These are phyloP conservation scores for Coemansia reversa DNA, from an alignment of 192 early-diverging fungal genomes.

Conservation along the genomic window DNA sequence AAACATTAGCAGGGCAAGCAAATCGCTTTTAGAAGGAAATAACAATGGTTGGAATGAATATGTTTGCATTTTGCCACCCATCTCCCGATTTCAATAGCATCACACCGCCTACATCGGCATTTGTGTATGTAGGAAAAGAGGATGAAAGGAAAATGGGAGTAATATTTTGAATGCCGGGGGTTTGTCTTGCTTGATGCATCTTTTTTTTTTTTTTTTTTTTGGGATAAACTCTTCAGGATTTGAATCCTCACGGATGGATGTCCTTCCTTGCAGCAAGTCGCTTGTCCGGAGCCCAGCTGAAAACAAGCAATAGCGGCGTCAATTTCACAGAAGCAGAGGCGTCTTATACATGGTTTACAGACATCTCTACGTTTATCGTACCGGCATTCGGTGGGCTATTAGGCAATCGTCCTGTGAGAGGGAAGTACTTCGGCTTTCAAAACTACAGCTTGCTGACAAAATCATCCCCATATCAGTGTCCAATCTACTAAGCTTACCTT, in stretches of 20 bases:
- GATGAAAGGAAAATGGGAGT: not conserved
- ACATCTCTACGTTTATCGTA: not conserved
- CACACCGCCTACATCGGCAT: not conserved
- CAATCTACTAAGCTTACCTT: not conserved
- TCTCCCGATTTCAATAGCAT: no score
- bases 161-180: not conserved
- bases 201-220: not conserved
- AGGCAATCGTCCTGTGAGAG: not conserved
- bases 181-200: not conserved
- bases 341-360: not conserved
- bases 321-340: not conserved
- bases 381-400: not conserved
- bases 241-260: not conserved
- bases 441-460: not conserved
- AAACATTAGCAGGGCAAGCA: not conserved
- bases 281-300: not conserved
- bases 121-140: not conserved
- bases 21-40: not conserved
- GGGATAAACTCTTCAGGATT: not conserved
- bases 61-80: not conserved
- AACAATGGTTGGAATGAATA: not conserved
- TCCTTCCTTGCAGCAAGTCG: not conserved
- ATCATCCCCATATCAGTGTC: not conserved
- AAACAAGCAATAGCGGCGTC: not conserved
- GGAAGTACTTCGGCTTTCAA: not conserved